Base-by-base conservation (phyloP, 2,329 filamentous ascomycete species). In the Pezicula carpinea region DNA sequence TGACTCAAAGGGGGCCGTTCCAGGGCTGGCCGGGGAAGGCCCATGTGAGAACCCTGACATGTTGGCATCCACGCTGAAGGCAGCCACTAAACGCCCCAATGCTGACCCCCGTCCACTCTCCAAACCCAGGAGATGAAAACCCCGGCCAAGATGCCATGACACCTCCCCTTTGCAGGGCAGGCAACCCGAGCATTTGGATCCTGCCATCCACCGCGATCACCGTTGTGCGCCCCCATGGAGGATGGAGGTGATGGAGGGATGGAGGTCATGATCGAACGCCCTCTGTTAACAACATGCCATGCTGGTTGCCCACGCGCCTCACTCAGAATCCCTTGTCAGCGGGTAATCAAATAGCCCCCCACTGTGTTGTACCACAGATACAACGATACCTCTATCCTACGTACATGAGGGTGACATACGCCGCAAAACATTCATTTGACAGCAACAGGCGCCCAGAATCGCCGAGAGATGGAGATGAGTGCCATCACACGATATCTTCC, bases 151-250 rank as follows among this genome's bases (percentile, higher is more conserved):
- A 14, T 18, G 32, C 34, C 43, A 26, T 35, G 33, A 35, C 38
- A 48, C 47, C 48, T 46, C 48, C 48, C 26, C 46, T 49, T 45
- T 41, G 44, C 50, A 50, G 48, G 51, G 39, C 49, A 48, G 17
- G 19, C 43, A 51, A 48, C 53, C 53, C 53, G 52, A 53, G 43
- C 19, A 43, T 49, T 47, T 51, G 53, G 53, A 48, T 47, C 45
- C 39, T 22, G 36, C 47, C 47, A 46, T 43, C 35, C 44, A 48
- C 42, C 32, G 14, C n/a, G 50, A 39, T 42, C 47, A 38, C 46
- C 18, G 11, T 21, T 38, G 35, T 18, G 11, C 35, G 35, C 17
- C 35, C 35, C 35, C 10, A 38, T 38, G 35, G 35, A 38, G 17
- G 13, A 38, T 38, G 35, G 35, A 38, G 17, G 13, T 19, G 34